Conservation (phyloP, 257 asterid genomes). For the Ligustrum vulgare region DNA sequence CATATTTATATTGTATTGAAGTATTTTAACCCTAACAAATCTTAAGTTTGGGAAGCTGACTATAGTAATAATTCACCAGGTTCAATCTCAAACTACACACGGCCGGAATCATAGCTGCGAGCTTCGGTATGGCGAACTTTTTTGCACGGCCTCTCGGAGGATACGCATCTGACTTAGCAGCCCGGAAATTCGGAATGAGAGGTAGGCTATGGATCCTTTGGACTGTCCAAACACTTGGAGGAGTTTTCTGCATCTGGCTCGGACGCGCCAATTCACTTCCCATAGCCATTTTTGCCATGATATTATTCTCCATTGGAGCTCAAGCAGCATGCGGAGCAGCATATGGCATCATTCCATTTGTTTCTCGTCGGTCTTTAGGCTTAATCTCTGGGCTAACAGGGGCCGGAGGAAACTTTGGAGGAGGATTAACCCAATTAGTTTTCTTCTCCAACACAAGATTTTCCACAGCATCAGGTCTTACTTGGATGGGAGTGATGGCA, state of each 20-base stretch:
- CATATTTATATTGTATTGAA: no score
- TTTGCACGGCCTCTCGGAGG: constrained; percentile 49
- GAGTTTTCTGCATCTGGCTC: constrained; percentile 37
- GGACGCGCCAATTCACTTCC: constrained; percentile 40
- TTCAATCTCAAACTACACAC: constrained; percentile 43
- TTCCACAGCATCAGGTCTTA: constrained; percentile 36
- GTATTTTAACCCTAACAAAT: neutral
- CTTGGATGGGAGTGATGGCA: constrained; percentile 35
- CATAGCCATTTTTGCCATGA: constrained; percentile 36
- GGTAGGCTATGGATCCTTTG: constrained; percentile 49
- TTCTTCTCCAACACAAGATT: constrained; percentile 36
- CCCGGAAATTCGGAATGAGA: constrained; percentile 44
- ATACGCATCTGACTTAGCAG: constrained; percentile 39
- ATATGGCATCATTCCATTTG: constrained; percentile 46
- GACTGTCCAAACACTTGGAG: constrained; percentile 44
- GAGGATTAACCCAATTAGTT: constrained; percentile 43
- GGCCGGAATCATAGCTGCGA: constrained; percentile 46
- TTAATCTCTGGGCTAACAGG: constrained; percentile 44
- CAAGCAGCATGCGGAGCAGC: constrained; percentile 61
- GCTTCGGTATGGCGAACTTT: constrained; percentile 45
- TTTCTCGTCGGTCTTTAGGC: constrained; percentile 47
- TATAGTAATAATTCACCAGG: constrained; percentile 22
- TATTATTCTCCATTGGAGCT: constrained; percentile 46
- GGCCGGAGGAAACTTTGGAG: constrained; percentile 50
- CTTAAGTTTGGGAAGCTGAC: neutral